phyloP scores from a whole-genome alignment of 2,329 filamentous ascomycete genomes.

The Exophiala phaeomuriformis region DNA sequence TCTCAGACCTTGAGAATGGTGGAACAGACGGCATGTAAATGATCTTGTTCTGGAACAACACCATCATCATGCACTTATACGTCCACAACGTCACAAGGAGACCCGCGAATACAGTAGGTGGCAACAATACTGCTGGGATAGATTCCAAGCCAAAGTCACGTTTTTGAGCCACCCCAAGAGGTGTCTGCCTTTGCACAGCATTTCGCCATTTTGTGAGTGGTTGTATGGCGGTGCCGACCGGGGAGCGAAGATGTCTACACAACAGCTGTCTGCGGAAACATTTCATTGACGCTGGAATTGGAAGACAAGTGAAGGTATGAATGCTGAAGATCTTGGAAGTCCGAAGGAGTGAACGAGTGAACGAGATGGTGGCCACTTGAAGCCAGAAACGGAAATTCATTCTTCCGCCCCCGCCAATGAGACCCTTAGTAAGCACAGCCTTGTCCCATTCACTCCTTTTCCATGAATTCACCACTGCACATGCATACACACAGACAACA shows the following conservation, averaged over 20 bases:
- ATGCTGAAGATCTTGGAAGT: not conserved
- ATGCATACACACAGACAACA: too few relatives aligned
- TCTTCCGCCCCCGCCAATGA: not conserved
- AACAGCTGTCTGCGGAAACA: not conserved
- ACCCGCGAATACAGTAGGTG: conserved; percentile 60
- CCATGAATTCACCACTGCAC: not conserved
- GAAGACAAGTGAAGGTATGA: not conserved
- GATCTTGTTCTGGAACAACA: conserved; percentile 72
- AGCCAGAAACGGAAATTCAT: too few relatives aligned
- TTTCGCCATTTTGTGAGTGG: not conserved
- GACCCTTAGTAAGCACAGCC: not conserved
- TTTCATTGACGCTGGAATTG: conserved; percentile 1
- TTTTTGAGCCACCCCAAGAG: not conserved
- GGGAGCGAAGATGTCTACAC: not conserved
- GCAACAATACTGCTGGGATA: conserved; percentile 48
- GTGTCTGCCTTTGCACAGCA: too few relatives aligned
- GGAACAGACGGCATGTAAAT: conserved; percentile 73
- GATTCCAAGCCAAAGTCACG: conserved; percentile 21
- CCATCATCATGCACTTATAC: conserved; percentile 63
- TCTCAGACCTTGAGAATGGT: conserved; percentile 61
- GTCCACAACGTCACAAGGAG: conserved; percentile 58
- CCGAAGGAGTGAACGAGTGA: not conserved
- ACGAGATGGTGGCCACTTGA: too few relatives aligned
- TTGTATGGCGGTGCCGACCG: not conserved
- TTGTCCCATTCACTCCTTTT: not conserved